Percentiles rank a stretch among this genome's conserved stretches.
Conservation (phyloP, 176 grass and related monocot genomes). For the Hsuehochloa calcarea region DNA sequence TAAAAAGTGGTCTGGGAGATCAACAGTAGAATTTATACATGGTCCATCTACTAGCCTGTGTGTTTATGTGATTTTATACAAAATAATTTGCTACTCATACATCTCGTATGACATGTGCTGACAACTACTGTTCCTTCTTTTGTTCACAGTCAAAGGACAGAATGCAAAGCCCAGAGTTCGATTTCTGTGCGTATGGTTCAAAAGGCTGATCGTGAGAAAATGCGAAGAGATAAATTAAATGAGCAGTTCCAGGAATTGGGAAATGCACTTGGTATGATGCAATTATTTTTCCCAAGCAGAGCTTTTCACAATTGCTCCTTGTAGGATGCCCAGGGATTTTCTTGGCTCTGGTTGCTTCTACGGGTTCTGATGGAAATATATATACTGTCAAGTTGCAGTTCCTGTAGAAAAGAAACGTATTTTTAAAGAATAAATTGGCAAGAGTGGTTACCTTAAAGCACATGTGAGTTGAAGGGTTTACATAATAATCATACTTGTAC, state of each 20-base stretch:
- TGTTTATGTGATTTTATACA: neutral
- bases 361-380: conserved; percentile 13
- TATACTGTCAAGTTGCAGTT: neutral
- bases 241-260: conserved; percentile 81
- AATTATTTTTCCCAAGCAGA: neutral
- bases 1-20: neutral
- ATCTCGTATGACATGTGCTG: conserved; percentile 15
- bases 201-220: conserved; percentile 91
- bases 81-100: neutral
- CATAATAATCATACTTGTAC: neutral
- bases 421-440: conserved; percentile 11
- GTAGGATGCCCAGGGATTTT: neutral
- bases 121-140: conserved; percentile 1
- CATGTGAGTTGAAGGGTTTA: neutral
- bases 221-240: conserved; percentile 85
- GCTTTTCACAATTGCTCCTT: neutral
- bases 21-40: neutral
- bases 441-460: neutral
- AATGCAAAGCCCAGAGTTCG: conserved; percentile 21
- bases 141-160: conserved; percentile 37
- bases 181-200: conserved; percentile 61
- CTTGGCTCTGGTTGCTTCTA: conserved; percentile 15
- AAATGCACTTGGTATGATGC: conserved; percentile 66
- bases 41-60: neutral
- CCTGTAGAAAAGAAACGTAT: neutral